Base-by-base conservation (phyloP, 306 rosid genomes). In the Vicia sativa region DNA sequence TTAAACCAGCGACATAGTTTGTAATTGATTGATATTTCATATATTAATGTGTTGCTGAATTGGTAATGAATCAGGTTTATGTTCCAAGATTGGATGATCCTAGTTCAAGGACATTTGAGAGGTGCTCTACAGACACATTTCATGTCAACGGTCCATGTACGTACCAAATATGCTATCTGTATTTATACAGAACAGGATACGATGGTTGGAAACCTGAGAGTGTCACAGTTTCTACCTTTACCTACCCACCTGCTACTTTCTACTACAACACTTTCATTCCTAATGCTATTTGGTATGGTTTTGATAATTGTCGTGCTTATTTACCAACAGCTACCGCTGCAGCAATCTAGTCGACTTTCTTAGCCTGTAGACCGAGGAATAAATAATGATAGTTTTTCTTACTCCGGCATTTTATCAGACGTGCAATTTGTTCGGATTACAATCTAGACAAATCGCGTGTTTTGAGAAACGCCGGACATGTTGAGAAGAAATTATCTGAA, bases 131-230 rank as follows among this genome's bases (percentile, higher is more conserved):
- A 2, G 98, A 92, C 76, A 87, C 87, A 2, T 89, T 84, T 67
- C 58, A 86, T 59, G 57, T 92, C 66, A 3, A 56, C 15, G 98
- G 98, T 5, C 96, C 95, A 11, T 92, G 98, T 76, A 77, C 91
- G 0, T 78, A 84, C 60, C 81, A 77, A 72, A 45, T 84, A 58
- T 92, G 98, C 65, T 81, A 79, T 13, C 74, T 92, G 26, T 87
- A 87, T 41, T 52, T 92, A 26, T 87, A 92, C 84, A 78, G 95
- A 68, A 81, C 31, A 2, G 92, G 98, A 34, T 81, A 74, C 73
- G 98, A 92, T 66, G 98, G 98, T 12, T 92, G 98, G 98, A 73
- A 53, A 19, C 89, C 86, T 11, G 86, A 92, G 59, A 70, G 64
- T 39, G 95, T 92, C 46, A 81, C 88, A 42, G 82, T 89, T 26